A percentile compares a stretch with the other conserved stretches of the same genome.
Conservation (phyloP, 805 yeast species). For the Saturnispora hagleri region DNA sequence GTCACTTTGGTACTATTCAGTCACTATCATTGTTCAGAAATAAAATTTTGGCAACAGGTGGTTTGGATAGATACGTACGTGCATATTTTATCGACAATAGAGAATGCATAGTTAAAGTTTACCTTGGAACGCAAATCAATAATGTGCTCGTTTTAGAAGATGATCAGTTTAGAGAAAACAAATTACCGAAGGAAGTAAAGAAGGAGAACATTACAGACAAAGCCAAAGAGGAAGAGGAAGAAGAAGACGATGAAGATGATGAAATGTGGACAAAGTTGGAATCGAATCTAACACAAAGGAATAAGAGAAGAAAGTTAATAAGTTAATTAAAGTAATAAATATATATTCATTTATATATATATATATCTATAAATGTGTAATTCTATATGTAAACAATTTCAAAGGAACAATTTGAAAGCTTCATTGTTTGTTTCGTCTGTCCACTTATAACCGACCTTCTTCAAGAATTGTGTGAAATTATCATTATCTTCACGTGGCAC, state of each 20-base stretch:
- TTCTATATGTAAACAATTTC: not conserved
- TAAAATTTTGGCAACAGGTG: constrained; percentile 60
- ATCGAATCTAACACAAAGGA: constrained; percentile 16
- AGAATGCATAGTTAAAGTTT: constrained; percentile 60
- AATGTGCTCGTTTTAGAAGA: constrained; percentile 43
- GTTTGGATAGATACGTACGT: constrained; percentile 79
- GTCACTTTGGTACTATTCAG: constrained; percentile 66
- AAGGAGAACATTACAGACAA: constrained; percentile 33
- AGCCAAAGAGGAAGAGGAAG: constrained; percentile 23
- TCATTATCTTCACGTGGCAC: constrained; percentile 65
- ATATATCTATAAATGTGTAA: not conserved
- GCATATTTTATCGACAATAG: constrained; percentile 59
- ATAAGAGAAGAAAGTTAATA: constrained; percentile 23
- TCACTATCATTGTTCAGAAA: constrained; percentile 26
- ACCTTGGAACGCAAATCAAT: constrained; percentile 61
- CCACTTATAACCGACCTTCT: constrained; percentile 65
- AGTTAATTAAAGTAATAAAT: not conserved
- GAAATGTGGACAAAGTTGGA: constrained; percentile 27
- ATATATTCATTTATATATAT: not conserved
- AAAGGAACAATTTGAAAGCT: constrained; percentile 67
- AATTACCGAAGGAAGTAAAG: constrained; percentile 21
- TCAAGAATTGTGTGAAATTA: constrained; percentile 60
- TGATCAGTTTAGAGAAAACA: constrained; percentile 21
- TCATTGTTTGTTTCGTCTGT: constrained; percentile 76
- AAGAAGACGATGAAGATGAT: constrained; percentile 27